Conservation (phyloP, 2,329 filamentous ascomycete species). For the Arachnopeziza araneosa region DNA sequence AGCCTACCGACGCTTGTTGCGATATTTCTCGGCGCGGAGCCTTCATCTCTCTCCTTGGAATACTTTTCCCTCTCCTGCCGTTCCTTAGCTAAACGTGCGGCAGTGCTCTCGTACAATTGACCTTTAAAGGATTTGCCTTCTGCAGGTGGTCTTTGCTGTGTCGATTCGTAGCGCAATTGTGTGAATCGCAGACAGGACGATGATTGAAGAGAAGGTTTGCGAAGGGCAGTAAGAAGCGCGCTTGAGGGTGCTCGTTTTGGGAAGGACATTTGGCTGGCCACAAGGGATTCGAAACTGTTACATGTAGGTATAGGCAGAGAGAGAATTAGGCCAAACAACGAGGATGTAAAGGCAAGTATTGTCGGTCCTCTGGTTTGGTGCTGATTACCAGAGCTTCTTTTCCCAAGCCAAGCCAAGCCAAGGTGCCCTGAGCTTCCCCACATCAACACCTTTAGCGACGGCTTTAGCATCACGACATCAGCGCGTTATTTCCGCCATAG, state of each 20-base stretch:
- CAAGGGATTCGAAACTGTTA: not conserved
- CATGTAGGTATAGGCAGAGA: not conserved
- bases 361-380: not conserved
- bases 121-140: conserved; percentile 44
- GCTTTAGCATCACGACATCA: not conserved
- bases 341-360: not conserved
- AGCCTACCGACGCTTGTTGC: conserved; percentile 49
- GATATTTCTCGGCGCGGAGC: conserved; percentile 40
- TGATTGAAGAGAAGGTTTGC: conserved; percentile 17
- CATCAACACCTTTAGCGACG: not conserved
- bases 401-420: not conserved
- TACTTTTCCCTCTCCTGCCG: conserved; percentile 48
- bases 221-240: conserved; percentile 20
- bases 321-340: not conserved
- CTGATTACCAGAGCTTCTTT: not conserved
- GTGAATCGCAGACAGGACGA: conserved; percentile 5
- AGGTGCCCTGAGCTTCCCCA: not conserved
- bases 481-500: not conserved
- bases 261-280: conserved; percentile 19
- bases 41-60: conserved; percentile 36
- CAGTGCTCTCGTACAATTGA: conserved; percentile 55
- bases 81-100: conserved; percentile 49
- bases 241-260: conserved; percentile 19
- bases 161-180: conserved; percentile 24
- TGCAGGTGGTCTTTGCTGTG: conserved; percentile 17